Conservation (phyloP, 164 flowering plant genomes). For the Magnolia sinica region DNA sequence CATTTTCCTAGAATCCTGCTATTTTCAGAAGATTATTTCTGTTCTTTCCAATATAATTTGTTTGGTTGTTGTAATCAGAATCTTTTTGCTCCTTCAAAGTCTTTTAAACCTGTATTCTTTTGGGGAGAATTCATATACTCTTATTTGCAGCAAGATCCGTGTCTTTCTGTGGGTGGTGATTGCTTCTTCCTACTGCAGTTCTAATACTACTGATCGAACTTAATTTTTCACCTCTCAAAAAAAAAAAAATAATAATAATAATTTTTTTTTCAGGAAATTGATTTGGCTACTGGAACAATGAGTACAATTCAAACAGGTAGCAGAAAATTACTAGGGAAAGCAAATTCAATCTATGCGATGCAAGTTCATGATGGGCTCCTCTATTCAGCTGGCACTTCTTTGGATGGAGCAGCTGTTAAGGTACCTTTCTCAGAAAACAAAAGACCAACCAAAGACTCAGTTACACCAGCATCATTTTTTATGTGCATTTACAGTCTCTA, state of each 20-base stretch:
- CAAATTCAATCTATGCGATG: constrained; percentile 52
- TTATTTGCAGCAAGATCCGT: too few relatives aligned
- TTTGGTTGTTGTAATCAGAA: not conserved
- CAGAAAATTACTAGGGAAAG: constrained; percentile 59
- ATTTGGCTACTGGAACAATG: constrained; percentile 66
- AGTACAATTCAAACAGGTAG: constrained; percentile 54
- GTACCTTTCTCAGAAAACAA: constrained; percentile 24
- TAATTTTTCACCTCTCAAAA: not conserved
- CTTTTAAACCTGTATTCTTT: too few relatives aligned
- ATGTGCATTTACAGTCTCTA: not conserved
- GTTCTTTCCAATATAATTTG: not conserved
- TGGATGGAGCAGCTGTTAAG: constrained; percentile 76
- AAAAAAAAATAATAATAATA: too few relatives aligned
- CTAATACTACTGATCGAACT: not conserved
- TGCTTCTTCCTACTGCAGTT: not conserved
- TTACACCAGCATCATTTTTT: not conserved
- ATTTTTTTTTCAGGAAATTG: constrained; percentile 51
- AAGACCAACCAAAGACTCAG: not conserved
- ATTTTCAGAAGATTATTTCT: not conserved
- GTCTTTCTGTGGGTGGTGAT: not conserved
- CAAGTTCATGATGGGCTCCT: constrained; percentile 51
- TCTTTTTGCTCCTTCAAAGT: not conserved
- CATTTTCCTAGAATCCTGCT: not conserved
- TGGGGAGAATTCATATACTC: too few relatives aligned
- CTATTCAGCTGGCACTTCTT: constrained; percentile 54